Evolutionary conservation across 2,329 filamentous ascomycete species (phyloP).

Genomic region (Pestalotiopsis sp.): DNA sequence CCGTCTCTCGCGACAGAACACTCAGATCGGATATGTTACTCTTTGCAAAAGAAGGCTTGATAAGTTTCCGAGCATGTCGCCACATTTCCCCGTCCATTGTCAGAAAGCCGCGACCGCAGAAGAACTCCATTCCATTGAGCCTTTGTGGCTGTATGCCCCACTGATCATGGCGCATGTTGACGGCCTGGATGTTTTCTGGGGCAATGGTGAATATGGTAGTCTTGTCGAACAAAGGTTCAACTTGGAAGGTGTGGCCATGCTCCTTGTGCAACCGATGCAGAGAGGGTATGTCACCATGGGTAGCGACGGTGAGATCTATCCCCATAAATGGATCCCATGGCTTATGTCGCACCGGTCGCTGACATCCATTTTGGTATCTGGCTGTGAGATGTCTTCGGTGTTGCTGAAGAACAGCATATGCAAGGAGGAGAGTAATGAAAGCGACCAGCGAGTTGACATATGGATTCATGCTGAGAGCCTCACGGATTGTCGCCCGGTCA

Average conservation of each 20-base stretch:
- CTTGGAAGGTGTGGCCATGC: background rate
- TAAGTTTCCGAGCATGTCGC: background rate
- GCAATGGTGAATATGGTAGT: slow-evolving; percentile 4
- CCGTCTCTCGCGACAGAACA: background rate
- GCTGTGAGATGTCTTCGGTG: background rate
- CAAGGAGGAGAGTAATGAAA: background rate
- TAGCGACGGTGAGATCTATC: background rate
- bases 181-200: slow-evolving; percentile 2
- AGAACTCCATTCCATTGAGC: slow-evolving; percentile 13
- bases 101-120: slow-evolving; percentile 12
- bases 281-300: background rate
- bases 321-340: background rate
- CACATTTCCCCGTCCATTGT: slow-evolving; percentile 7
- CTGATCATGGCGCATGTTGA: slow-evolving; percentile 8
- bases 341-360: background rate
- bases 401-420: background rate
- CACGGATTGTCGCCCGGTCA: too few relatives aligned
- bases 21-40: background rate
- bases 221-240: background rate
- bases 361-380: background rate
- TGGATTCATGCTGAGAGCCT: too few relatives aligned
- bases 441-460: too few relatives aligned
- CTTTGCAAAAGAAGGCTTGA: slow-evolving; percentile 9
- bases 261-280: background rate
- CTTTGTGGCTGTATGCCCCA: slow-evolving; percentile 11